A percentile compares a stretch with the other conserved stretches of the same genome.
These are phyloP conservation scores for Nicotiana tomentosiformis DNA, from an alignment of 257 asterid genomes.

Conservation along the genomic window DNA sequence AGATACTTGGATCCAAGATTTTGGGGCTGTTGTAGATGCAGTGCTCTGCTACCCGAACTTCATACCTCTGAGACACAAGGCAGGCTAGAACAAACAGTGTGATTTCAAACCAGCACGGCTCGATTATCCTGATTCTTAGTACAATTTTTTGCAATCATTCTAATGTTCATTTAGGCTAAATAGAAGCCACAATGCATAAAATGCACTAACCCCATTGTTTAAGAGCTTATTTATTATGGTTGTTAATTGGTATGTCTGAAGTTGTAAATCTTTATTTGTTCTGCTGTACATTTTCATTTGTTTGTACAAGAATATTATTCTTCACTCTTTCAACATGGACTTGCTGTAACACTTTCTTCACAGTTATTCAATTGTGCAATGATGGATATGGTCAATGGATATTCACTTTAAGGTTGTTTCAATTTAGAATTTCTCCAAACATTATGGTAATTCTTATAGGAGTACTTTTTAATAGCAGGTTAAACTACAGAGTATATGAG, in stretches of 20 bases:
- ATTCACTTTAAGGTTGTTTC: neutral
- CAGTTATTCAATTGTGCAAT: neutral
- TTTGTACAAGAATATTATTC: conserved; percentile 5
- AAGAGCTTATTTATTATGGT: conserved; percentile 1
- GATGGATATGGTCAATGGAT: neutral
- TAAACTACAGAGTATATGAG: neutral
- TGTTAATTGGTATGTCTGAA: conserved; percentile 7
- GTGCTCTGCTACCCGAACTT: conserved; percentile 12
- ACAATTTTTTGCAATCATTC: neutral
- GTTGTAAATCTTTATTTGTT: neutral
- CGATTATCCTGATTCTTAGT: conserved; percentile 8
- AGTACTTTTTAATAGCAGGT: neutral
- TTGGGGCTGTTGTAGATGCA: neutral
- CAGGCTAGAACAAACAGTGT: neutral
- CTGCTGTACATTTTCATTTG: conserved; percentile 3
- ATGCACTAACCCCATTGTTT: conserved; percentile 19
- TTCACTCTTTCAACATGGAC: neutral
- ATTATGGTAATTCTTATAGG: neutral
- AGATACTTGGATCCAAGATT: neutral
- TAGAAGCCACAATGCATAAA: conserved; percentile 5
- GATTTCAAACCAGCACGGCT: neutral
- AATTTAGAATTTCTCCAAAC: neutral
- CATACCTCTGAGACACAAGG: neutral
- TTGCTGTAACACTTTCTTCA: neutral
- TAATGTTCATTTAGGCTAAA: conserved; percentile 11